Evolutionary conservation across 192 early-diverging fungal species (phyloP).

Genomic region (Geranomyces michiganensis): DNA sequence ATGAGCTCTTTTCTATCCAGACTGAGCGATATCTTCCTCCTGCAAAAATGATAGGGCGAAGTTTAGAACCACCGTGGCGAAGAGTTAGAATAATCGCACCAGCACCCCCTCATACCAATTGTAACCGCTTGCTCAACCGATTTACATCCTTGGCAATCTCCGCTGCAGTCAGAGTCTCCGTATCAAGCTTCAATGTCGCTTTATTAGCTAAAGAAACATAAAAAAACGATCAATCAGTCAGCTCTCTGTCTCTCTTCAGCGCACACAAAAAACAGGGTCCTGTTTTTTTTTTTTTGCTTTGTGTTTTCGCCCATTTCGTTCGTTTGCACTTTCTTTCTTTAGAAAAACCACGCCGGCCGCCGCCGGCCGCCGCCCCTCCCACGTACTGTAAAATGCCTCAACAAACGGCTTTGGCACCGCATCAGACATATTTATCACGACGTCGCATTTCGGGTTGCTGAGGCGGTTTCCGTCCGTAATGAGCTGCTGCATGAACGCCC

Average conservation of each 20-base stretch:
- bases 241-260: background rate
- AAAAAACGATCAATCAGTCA: background rate
- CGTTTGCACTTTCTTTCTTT: too few relatives aligned
- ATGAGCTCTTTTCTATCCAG: slow-evolving; percentile 10
- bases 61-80: too few relatives aligned
- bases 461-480: slow-evolving; percentile 23
- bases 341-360: too few relatives aligned
- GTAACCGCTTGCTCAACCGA: slow-evolving; percentile 29
- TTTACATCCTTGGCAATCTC: slow-evolving; percentile 35
- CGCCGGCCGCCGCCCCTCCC: background rate
- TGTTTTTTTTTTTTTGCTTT: too few relatives aligned
- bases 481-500: slow-evolving; percentile 25
- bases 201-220: slow-evolving; percentile 28
- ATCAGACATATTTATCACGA: slow-evolving; percentile 32
- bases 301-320: too few relatives aligned
- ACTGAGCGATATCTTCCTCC: slow-evolving; percentile 34
- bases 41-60: background rate
- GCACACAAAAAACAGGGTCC: too few relatives aligned
- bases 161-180: slow-evolving; percentile 28
- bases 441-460: slow-evolving; percentile 34
- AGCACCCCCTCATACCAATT: slow-evolving; percentile 5
- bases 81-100: slow-evolving; percentile 3
- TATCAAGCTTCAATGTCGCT: slow-evolving; percentile 25
- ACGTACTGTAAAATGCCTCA: slow-evolving; percentile 15
- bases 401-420: slow-evolving; percentile 22